These are phyloP conservation scores for Chaetomiaceae sp. DNA, from an alignment of 2,329 filamentous ascomycete species.

Conservation along the genomic window DNA sequence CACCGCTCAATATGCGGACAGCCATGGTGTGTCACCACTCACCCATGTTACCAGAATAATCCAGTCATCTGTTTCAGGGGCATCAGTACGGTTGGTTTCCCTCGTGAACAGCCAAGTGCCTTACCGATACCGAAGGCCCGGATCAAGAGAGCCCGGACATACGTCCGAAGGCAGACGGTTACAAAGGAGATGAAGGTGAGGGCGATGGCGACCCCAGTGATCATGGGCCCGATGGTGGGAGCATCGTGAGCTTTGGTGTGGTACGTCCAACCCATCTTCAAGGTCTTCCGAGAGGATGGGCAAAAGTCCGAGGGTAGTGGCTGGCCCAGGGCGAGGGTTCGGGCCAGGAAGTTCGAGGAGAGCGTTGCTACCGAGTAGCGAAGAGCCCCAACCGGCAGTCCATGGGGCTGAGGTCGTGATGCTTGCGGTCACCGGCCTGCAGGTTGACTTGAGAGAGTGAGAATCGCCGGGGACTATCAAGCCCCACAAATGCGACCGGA, in stretches of 20 bases:
- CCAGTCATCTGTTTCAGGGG: constrained; percentile 29
- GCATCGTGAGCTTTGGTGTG: constrained; percentile 32
- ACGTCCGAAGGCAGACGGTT: constrained; percentile 32
- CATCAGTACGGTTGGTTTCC: neutral
- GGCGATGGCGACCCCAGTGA: constrained; percentile 29
- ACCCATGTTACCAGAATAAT: constrained; percentile 32
- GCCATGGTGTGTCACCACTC: neutral
- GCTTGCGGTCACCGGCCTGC: no score
- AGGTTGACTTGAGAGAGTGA: no score
- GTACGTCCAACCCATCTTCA: constrained; percentile 37
- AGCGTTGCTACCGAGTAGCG: no score
- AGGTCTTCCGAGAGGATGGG: no score
- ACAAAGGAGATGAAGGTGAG: constrained; percentile 33
- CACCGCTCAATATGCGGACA: neutral
- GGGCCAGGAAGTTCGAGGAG: no score
- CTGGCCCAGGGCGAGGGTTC: no score
- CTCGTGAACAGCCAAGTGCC: neutral
- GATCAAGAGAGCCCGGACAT: constrained; percentile 33
- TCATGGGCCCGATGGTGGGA: constrained; percentile 33
- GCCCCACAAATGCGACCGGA: no score
- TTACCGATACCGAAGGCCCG: constrained; percentile 35
- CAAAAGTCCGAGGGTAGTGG: no score
- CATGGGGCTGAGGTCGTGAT: no score
- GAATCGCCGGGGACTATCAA: no score
- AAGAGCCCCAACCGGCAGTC: no score